Percentiles rank a stretch among this genome's conserved stretches.
Evolutionary conservation across 805 yeast species (phyloP).

Genomic region (Clavispora phyllophila): DNA sequence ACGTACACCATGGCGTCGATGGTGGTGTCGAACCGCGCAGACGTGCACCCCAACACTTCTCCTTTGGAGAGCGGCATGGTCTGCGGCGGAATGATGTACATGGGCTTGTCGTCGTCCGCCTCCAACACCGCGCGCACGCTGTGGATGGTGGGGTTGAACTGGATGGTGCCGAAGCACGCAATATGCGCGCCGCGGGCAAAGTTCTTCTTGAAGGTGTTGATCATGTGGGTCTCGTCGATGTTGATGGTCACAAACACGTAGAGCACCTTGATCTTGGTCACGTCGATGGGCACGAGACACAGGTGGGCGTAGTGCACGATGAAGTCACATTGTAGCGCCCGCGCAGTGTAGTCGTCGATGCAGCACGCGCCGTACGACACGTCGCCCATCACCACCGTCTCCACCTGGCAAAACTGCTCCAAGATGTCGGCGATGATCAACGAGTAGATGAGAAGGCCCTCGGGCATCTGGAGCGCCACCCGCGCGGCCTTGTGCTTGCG

Average conservation of each 20-base stretch:
- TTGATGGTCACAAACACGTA: slow-evolving; percentile 92
- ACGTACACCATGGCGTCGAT: slow-evolving; percentile 80
- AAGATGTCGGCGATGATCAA: slow-evolving; percentile 86
- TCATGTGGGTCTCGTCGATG: slow-evolving; percentile 77
- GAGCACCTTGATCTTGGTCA: slow-evolving; percentile 85
- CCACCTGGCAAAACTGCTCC: slow-evolving; percentile 84
- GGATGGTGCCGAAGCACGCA: slow-evolving; percentile 93
- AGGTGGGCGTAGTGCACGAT: slow-evolving; percentile 97
- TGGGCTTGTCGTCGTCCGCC: slow-evolving; percentile 41
- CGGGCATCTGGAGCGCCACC: slow-evolving; percentile 97
- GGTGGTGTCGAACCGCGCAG: slow-evolving; percentile 65
- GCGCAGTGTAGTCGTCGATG: slow-evolving; percentile 93
- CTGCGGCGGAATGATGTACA: slow-evolving; percentile 80
- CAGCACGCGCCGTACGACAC: slow-evolving; percentile 99
- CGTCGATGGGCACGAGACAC: slow-evolving; percentile 91
- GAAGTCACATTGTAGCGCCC: slow-evolving; percentile 88
- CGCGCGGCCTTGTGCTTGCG: slow-evolving; percentile 67
- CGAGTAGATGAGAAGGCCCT: slow-evolving; percentile 85
- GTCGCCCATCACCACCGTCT: slow-evolving; percentile 95
- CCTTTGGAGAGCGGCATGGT: slow-evolving; percentile 90
- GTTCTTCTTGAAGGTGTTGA: slow-evolving; percentile 70
- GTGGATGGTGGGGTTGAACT: slow-evolving; percentile 92
- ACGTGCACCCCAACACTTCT: slow-evolving; percentile 94
- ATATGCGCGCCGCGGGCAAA: slow-evolving; percentile 59
- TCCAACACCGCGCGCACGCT: slow-evolving; percentile 60